Conservation (phyloP, 352 stramenopile species). For the Pythium biforme region DNA sequence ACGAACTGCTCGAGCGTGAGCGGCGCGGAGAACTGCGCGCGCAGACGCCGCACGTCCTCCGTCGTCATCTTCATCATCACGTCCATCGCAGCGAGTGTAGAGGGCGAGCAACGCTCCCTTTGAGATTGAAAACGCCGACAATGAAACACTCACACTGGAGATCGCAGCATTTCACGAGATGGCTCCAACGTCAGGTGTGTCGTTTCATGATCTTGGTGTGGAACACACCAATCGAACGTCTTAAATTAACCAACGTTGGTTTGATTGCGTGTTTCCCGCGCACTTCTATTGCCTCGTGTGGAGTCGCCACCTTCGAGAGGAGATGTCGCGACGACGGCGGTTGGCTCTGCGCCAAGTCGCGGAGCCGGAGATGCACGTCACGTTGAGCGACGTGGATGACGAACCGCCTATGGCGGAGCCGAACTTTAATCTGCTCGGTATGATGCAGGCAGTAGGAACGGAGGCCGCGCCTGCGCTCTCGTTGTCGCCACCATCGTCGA, state of each 20-base stretch:
- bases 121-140: background rate
- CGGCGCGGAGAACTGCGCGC: conserved; percentile 46
- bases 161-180: no score
- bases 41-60: conserved; percentile 62
- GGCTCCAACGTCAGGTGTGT: conserved; percentile 1
- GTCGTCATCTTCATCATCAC: conserved; percentile 89
- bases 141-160: no score
- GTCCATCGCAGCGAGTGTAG: conserved; percentile 58
- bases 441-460: conserved; percentile 7
- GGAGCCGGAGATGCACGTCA: conserved; percentile 11
- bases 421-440: conserved; percentile 24
- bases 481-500: background rate
- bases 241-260: conserved; percentile 22
- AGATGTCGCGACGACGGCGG: conserved; percentile 23
- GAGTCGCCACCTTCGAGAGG: no score
- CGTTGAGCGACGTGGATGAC: conserved; percentile 26
- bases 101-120: no score
- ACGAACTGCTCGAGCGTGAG: conserved; percentile 71
- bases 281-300: no score
- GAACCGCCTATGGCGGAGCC: conserved; percentile 4
- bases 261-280: conserved; percentile 5
- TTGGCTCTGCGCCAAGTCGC: conserved; percentile 26
- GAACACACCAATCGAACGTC: conserved; percentile 8
- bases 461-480: background rate
- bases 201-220: conserved; percentile 26